Evolutionary conservation across 352 stramenopile genomes (phyloP), one percentile per base, ranked within the genome.

Genomic region (Salisapilia sapeloensis): DNA sequence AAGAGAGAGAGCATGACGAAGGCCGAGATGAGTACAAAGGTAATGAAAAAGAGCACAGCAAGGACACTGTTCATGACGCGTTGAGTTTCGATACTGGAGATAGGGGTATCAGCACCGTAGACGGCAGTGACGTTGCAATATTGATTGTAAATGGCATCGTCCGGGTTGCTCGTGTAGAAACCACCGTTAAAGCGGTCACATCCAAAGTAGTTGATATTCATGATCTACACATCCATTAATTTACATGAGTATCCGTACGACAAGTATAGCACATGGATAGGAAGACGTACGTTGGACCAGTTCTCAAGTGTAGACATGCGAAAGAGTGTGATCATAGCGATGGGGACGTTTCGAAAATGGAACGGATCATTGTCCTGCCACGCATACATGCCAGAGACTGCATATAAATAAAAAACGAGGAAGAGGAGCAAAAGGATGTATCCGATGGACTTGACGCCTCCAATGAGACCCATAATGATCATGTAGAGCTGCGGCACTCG

Each of bases 1-100:
- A 92, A 91, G 30, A 92, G 71, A 26, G 65, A 86, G 19, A 92
- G 67, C 75, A 91, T 91, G 31, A 92, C 77, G 16, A 92, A 81
- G 6, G 76, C 71, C 1, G 76, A 87, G 21, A 92, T 65, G 24
- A 92, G 39, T 31, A 92, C 78, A 38, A 91, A 92, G n/a, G 64
- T 84, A 40, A 92, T 60, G 33, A 83, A 92, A 33, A 87, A 92
- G 4, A 83, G 36, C 3, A 58, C 46, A 4, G 63, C 65, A 21
- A 79, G 46, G 30, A 79, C 41, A 27, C 66, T 64, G 35, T 71
- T 72, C n/a, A 77, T 16, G 0, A 53, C 34, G 4, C 51, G 63
- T 10, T 47, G 30, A 5, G 60, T 60, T 4, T 33, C 8, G 10
- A 69, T 46, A 0, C 49, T 48, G 14, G 38, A 50, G 0, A 61